phyloP scores from a whole-genome alignment of 768 basidiomycete genomes.

The Cystobasidium ongulense region DNA sequence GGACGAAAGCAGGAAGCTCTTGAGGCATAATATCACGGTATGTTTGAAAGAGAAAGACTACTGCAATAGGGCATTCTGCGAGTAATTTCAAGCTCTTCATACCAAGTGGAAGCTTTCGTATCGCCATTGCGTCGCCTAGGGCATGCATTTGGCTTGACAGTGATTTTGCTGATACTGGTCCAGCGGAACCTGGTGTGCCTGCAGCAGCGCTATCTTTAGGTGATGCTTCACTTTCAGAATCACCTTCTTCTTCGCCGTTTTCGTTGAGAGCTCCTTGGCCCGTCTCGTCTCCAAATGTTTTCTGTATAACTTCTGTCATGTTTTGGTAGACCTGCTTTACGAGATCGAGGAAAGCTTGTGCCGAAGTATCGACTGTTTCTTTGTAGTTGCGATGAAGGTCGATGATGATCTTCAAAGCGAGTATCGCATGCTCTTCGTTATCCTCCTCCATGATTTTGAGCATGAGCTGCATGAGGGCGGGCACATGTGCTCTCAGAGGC shows the following conservation, averaged over 20 bases:
- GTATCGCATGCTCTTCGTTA: conserved; percentile 90
- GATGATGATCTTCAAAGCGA: conserved; percentile 81
- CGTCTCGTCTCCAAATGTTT: conserved; percentile 58
- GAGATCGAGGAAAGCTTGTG: conserved; percentile 69
- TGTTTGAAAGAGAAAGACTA: conserved; percentile 80
- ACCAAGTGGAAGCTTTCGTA: conserved; percentile 45
- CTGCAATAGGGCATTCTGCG: conserved; percentile 83
- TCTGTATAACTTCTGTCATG: conserved; percentile 62
- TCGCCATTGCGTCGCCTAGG: not conserved
- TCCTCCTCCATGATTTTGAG: conserved; percentile 74
- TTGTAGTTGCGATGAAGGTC: conserved; percentile 77
- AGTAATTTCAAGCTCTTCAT: conserved; percentile 86
- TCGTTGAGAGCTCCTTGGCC: conserved; percentile 20
- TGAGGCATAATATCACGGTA: conserved; percentile 60
- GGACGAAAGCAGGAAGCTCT: conserved; percentile 61
- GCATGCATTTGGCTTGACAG: conserved; percentile 8
- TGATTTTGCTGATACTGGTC: not conserved
- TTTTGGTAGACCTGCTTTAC: conserved; percentile 71
- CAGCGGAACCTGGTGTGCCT: conserved; percentile 9
- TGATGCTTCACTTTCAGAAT: not conserved
- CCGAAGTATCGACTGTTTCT: conserved; percentile 60
- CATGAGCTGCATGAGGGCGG: conserved; percentile 67
- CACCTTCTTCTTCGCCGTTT: conserved; percentile 1
- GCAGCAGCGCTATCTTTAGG: not conserved
- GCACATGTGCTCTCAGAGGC: conserved; percentile 60